These are phyloP conservation scores for Lepidopterella palustris DNA, from an alignment of 495 filamentous ascomycete genomes.

Conservation along the genomic window DNA sequence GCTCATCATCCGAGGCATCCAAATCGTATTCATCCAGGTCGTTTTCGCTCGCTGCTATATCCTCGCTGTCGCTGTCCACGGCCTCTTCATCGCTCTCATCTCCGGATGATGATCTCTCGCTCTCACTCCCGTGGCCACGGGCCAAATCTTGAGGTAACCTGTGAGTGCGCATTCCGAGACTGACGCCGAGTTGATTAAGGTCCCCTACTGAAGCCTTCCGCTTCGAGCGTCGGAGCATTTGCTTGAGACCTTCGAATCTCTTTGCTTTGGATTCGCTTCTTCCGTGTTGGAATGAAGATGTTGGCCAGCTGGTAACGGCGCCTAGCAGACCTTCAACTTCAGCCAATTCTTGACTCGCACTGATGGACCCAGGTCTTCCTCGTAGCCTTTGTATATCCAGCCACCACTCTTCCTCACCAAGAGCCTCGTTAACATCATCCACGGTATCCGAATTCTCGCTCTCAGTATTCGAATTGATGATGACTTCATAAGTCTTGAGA, in stretches of 20 bases:
- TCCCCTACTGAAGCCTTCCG: constrained; percentile 60
- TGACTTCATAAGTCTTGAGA: constrained; percentile 65
- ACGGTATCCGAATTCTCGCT: constrained; percentile 41
- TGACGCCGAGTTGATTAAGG: constrained; percentile 55
- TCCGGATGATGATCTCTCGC: constrained; percentile 44
- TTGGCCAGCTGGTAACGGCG: constrained; percentile 46
- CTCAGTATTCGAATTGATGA: constrained; percentile 59
- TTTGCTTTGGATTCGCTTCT: constrained; percentile 37
- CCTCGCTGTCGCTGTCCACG: constrained; percentile 39
- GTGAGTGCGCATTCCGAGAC: constrained; percentile 71
- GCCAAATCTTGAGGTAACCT: constrained; percentile 60
- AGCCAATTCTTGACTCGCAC: constrained; percentile 29
- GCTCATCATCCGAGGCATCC: constrained; percentile 21
- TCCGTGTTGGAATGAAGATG: constrained; percentile 50
- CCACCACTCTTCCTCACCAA: constrained; percentile 78
- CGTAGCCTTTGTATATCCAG: constrained; percentile 60
- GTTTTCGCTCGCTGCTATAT: constrained; percentile 45
- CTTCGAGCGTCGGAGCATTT: constrained; percentile 43
- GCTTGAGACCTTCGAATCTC: constrained; percentile 46
- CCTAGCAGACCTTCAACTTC: constrained; percentile 29
- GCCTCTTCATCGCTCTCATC: constrained; percentile 8
- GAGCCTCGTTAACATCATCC: constrained; percentile 48
- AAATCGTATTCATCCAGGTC: constrained; percentile 41
- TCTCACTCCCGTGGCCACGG: constrained; percentile 43
- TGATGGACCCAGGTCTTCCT: constrained; percentile 36